Percentiles rank a stretch among this genome's conserved stretches.
phyloP scores from a whole-genome alignment of 1,139 yeast genomes.

The Taphrina pruni region DNA sequence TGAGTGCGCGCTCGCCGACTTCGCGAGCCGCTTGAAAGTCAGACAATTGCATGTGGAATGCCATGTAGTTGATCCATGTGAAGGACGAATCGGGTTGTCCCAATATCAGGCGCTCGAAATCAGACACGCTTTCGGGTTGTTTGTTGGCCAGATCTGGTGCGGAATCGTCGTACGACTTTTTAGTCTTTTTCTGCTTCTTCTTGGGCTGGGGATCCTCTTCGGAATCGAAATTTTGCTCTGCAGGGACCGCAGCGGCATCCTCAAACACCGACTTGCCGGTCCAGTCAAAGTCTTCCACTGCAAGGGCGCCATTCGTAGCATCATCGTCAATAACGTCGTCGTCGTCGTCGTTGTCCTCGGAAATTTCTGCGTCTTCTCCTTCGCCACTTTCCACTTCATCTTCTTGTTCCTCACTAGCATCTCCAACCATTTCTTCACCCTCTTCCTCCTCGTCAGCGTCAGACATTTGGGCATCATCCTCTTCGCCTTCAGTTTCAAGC shows the following conservation, averaged over 20 bases:
- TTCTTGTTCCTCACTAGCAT: slow-evolving; percentile 60
- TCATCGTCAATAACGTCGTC: neutral
- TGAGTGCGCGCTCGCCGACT: slow-evolving; percentile 88
- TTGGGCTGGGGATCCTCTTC: slow-evolving; percentile 42
- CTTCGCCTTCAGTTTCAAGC: slow-evolving; percentile 52
- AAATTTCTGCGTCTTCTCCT: neutral
- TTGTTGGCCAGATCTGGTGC: slow-evolving; percentile 83
- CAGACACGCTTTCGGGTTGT: slow-evolving; percentile 88
- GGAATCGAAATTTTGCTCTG: slow-evolving; percentile 10
- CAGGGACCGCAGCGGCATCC: slow-evolving; percentile 44
- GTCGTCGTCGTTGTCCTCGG: slow-evolving; percentile 10
- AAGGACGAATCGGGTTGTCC: slow-evolving; percentile 94
- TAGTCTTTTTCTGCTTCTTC: slow-evolving; percentile 51
- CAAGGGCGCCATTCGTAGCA: slow-evolving; percentile 35
- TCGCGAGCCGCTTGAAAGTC: slow-evolving; percentile 94
- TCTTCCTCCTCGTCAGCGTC: slow-evolving; percentile 52
- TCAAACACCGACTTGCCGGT: slow-evolving; percentile 42
- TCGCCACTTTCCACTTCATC: slow-evolving; percentile 47
- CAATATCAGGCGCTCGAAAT: slow-evolving; percentile 86
- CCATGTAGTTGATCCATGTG: slow-evolving; percentile 98
- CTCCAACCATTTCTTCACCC: slow-evolving; percentile 61
- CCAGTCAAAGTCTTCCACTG: slow-evolving; percentile 48
- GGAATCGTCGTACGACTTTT: slow-evolving; percentile 67
- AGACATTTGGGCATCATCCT: slow-evolving; percentile 49
- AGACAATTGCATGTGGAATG: slow-evolving; percentile 92